Base-by-base conservation (phyloP, 495 filamentous ascomycete species). In the Penicillium manginii region DNA sequence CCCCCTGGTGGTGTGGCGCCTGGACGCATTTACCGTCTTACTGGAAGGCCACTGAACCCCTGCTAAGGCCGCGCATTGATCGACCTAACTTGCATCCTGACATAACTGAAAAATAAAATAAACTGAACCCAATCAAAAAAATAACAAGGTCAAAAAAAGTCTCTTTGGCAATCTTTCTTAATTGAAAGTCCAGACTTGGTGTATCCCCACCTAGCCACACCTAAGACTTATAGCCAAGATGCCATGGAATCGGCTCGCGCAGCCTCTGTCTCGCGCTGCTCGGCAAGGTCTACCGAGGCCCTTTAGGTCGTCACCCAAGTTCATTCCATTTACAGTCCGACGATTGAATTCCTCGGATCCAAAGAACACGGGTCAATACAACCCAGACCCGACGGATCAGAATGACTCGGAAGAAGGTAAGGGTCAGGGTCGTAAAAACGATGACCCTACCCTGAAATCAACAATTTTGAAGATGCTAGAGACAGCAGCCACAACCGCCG, bases 391-490 rank as follows among this genome's bases (percentile, higher is more conserved):
- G 22, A 62, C 72, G 2, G 69, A 75, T 29, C 76, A 77, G 48
- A 62, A 69, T 63, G 59, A 69, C 40, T 54, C 57, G 43, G 72
- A 75, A 32, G 70, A 76, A 2, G 68, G 57, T 21, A 58, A 60
- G 47, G 63, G 62, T 9, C 55, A 43, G 49, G 54, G 61, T 46
- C 60, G 63, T 35, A 59, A 54, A 35, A 66, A 61, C 23, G 68
- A 75, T 21, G 73, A 78, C 7, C 66, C 69, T 12, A 75, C 52
- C 31, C 53, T 78, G 39, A 78, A 67, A 60, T 73, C 77, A 15
- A 88, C 86, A 4, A 66, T 79, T n/a, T 82, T 84, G 60, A 96
- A 92, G 66, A 91, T 93, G 86, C 77, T 91, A 46, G 93, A 98
- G 74, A 80, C 89, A 22, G 91, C 92, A 7, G 86, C 86, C 17